Evolutionary conservation across 116 monocot species (phyloP).

Genomic region (Iris pallida): DNA sequence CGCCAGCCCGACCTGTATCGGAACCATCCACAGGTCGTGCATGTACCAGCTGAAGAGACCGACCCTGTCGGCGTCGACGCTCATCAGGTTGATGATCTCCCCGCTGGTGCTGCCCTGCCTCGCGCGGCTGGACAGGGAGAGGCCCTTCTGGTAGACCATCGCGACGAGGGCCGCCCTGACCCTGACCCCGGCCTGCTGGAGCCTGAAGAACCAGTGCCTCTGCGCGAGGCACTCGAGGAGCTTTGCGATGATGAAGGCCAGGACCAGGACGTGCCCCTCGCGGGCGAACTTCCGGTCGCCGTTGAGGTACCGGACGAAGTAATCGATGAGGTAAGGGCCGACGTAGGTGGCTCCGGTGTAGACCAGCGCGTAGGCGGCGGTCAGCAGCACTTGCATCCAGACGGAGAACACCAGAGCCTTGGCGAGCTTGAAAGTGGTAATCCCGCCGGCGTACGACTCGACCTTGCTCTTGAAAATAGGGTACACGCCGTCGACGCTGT

Average conservation of each 20-base stretch:
- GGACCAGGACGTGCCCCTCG: constrained; percentile 34
- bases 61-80: constrained; percentile 42
- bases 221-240: constrained; percentile 27
- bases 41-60: constrained; percentile 28
- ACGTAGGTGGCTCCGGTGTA: constrained; percentile 51
- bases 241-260: constrained; percentile 31
- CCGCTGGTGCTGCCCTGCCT: constrained; percentile 32
- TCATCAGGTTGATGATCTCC: constrained; percentile 56
- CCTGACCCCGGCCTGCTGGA: constrained; percentile 23
- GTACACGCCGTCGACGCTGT: constrained; percentile 35
- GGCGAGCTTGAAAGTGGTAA: constrained; percentile 34
- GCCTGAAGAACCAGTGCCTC: constrained; percentile 37
- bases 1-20: constrained; percentile 29
- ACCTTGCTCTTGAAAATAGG: constrained; percentile 46
- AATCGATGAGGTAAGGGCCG: constrained; percentile 74
- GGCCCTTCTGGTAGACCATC: constrained; percentile 43
- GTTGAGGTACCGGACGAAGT: constrained; percentile 64
- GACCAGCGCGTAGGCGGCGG: constrained; percentile 43
- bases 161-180: constrained; percentile 33
- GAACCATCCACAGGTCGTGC: constrained; percentile 39
- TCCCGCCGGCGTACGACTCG: constrained; percentile 18
- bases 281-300: constrained; percentile 15
- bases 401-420: constrained; percentile 39
- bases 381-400: constrained; percentile 40
- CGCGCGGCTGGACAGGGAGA: constrained; percentile 29